Conservation (phyloP, 2,329 filamentous ascomycete species). For the Gaeumannomyces sp. region DNA sequence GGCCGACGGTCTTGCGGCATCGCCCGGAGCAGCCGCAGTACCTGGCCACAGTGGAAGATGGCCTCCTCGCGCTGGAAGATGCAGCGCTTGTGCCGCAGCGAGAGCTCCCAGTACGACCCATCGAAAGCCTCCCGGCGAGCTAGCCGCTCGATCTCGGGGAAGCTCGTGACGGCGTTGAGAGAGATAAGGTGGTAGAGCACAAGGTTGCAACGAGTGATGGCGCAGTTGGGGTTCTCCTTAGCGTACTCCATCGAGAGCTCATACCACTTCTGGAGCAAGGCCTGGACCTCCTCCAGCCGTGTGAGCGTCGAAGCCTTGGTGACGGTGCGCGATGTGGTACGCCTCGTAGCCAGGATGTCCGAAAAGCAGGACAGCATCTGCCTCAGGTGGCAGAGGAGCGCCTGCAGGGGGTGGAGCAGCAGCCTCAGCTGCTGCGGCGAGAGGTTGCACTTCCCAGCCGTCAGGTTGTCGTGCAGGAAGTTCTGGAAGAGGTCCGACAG, state of each 20-base stretch:
- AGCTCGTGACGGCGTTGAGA: slow-evolving; percentile 62
- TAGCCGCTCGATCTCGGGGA: slow-evolving; percentile 60
- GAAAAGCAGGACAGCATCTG: slow-evolving; percentile 62
- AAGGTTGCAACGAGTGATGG: slow-evolving; percentile 57
- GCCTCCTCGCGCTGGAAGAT: slow-evolving; percentile 58
- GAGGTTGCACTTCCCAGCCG: slow-evolving; percentile 36
- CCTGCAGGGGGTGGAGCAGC: slow-evolving; percentile 62
- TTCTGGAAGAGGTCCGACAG: slow-evolving; percentile 61
- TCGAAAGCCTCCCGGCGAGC: slow-evolving; percentile 56
- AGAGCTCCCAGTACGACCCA: slow-evolving; percentile 46
- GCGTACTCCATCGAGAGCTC: slow-evolving; percentile 52
- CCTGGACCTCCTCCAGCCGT: slow-evolving; percentile 58
- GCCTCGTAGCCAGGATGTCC: slow-evolving; percentile 41
- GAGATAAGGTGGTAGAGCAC: slow-evolving; percentile 66
- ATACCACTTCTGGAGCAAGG: slow-evolving; percentile 60
- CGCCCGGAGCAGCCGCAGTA: slow-evolving; percentile 52
- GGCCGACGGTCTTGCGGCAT: slow-evolving; percentile 57
- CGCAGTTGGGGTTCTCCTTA: slow-evolving; percentile 50
- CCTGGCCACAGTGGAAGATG: slow-evolving; percentile 62
- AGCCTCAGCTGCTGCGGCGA: slow-evolving; percentile 56
- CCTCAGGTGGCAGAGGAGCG: slow-evolving; percentile 56
- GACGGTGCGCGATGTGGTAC: slow-evolving; percentile 36
- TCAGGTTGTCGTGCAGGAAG: slow-evolving; percentile 59
- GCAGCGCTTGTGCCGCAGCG: slow-evolving; percentile 54
- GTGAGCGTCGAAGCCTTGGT: slow-evolving; percentile 54